Evolutionary conservation across 495 filamentous ascomycete species (phyloP).

Genomic region (Xylona heveae): DNA sequence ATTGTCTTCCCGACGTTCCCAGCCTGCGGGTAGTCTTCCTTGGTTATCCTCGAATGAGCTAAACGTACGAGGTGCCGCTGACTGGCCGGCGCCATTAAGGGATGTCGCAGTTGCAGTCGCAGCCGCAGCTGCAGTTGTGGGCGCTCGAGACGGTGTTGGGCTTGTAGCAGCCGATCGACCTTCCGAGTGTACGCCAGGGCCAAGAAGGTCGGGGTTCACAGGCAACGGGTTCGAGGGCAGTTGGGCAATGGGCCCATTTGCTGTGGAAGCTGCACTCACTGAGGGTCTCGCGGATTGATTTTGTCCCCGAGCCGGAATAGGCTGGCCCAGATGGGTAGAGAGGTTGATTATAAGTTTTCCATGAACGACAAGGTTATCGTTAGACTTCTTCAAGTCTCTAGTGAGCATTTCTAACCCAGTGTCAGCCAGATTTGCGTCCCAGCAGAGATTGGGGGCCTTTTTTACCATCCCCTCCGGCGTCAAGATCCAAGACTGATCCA

Average conservation of each 20-base stretch:
- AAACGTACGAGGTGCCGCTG: conserved; percentile 30
- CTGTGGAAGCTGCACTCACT: conserved; percentile 2
- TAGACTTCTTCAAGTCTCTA: conserved; percentile 93
- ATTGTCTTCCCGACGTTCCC: conserved; percentile 93
- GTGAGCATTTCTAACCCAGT: conserved; percentile 67
- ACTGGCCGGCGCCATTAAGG: conserved; percentile 15
- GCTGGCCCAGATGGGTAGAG: conserved; percentile 59
- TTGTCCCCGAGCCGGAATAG: conserved; percentile 17
- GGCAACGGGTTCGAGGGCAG: conserved; percentile 4
- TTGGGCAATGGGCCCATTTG: not conserved
- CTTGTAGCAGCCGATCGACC: no score
- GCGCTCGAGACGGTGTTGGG: conserved; percentile 2
- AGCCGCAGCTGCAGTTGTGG: conserved; percentile 8
- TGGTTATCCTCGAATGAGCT: conserved; percentile 93
- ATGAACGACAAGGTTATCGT: conserved; percentile 92
- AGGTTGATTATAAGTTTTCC: conserved; percentile 93
- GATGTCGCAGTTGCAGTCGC: conserved; percentile 20
- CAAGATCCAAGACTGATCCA: conserved; percentile 78
- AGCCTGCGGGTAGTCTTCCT: conserved; percentile 77
- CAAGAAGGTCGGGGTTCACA: not conserved
- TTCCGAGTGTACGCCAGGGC: not conserved
- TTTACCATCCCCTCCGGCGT: conserved; percentile 83
- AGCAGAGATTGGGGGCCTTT: conserved; percentile 14
- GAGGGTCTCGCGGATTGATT: conserved; percentile 3
- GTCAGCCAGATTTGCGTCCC: conserved; percentile 3